phyloP scores from a whole-genome alignment of 768 basidiomycete genomes.

The Calvatia gigantea region DNA sequence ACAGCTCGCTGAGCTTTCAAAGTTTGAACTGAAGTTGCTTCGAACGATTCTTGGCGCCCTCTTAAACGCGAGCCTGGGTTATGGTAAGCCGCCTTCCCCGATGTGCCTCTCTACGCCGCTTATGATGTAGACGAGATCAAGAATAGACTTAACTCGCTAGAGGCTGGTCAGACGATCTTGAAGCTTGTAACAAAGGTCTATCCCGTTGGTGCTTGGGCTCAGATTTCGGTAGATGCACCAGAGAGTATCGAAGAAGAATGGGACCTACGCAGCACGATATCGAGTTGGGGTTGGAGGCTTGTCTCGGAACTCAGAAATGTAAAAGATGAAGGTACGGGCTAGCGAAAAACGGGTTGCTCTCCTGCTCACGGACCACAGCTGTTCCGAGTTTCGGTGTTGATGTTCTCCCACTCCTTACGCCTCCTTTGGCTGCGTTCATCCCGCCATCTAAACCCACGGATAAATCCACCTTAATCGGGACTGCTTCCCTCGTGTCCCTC shows the following conservation, averaged over 20 bases:
- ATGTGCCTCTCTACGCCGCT: background rate
- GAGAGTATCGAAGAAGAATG: constrained; percentile 52
- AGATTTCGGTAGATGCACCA: constrained; percentile 17
- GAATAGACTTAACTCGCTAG: constrained; percentile 61
- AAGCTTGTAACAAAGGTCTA: constrained; percentile 67
- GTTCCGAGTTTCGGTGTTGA: constrained; percentile 59
- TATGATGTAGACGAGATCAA: constrained; percentile 61
- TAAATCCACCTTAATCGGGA: constrained; percentile 33
- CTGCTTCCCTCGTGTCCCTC: constrained; percentile 25
- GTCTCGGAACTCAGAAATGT: constrained; percentile 72
- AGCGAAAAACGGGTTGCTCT: background rate
- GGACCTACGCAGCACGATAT: constrained; percentile 59
- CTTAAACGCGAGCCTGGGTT: constrained; percentile 74
- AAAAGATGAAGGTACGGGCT: constrained; percentile 60
- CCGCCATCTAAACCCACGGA: constrained; percentile 43
- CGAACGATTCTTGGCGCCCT: constrained; percentile 78
- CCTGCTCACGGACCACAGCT: constrained; percentile 27
- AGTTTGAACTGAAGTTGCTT: constrained; percentile 66
- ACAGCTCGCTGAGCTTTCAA: constrained; percentile 30
- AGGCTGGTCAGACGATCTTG: constrained; percentile 66
- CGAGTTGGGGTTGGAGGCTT: constrained; percentile 76
- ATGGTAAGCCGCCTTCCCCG: constrained; percentile 43
- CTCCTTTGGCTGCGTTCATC: constrained; percentile 57
- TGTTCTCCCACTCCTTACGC: constrained; percentile 59
- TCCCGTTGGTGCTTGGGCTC: constrained; percentile 67